phyloP scores from a whole-genome alignment of 306 rosid genomes.

The Acacia acuminata region DNA sequence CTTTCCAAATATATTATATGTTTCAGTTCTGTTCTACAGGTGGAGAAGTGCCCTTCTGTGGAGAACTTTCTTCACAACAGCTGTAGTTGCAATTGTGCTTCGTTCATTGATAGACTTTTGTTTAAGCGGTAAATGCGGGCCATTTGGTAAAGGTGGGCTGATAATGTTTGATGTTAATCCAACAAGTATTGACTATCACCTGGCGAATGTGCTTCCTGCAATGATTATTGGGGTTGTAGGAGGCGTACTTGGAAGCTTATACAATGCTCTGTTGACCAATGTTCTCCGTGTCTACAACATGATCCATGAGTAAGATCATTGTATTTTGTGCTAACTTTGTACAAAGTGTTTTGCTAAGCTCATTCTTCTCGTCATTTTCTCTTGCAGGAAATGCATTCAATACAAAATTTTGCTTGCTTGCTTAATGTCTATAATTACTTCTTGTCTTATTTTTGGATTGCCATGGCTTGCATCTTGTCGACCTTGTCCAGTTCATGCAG shows the following conservation, averaged over 20 bases:
- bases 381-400: conserved; percentile 70
- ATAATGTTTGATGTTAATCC: conserved; percentile 92
- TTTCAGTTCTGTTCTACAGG: conserved; percentile 53
- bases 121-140: conserved; percentile 80
- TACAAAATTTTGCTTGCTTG: conserved; percentile 76
- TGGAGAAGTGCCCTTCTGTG: conserved; percentile 96
- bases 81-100: conserved; percentile 80
- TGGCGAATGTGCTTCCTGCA: conserved; percentile 76
- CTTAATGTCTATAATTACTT: conserved; percentile 73
- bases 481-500: conserved; percentile 72
- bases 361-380: conserved; percentile 27
- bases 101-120: conserved; percentile 89
- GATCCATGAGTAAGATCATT: conserved; percentile 69
- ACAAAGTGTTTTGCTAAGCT: conserved; percentile 25
- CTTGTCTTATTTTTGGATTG: conserved; percentile 89
- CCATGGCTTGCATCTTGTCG: conserved; percentile 87
- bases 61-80: conserved; percentile 95
- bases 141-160: conserved; percentile 95
- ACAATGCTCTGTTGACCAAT: conserved; percentile 62
- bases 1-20: conserved; percentile 3
- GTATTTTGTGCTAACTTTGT: neutral
- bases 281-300: conserved; percentile 77
- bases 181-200: conserved; percentile 65
- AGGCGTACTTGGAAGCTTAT: conserved; percentile 86
- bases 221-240: conserved; percentile 76